These are phyloP conservation scores for Cucurbita argyrosperma DNA, from an alignment of 306 rosid genomes.

Conservation along the genomic window DNA sequence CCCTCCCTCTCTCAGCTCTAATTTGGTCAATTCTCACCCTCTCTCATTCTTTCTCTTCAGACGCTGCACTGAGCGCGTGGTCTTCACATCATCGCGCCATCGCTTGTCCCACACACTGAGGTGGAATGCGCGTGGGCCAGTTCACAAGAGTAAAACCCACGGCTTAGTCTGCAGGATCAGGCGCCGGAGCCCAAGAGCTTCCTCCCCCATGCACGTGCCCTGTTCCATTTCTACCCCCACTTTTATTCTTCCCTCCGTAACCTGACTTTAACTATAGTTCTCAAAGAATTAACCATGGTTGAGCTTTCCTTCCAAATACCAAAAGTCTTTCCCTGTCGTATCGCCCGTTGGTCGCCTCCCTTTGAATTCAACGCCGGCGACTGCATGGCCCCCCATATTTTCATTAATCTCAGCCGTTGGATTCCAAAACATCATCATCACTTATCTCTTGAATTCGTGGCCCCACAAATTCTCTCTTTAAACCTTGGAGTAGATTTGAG, in stretches of 20 bases:
- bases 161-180: background rate
- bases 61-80: background rate
- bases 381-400: no score
- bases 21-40: background rate
- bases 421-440: background rate
- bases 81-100: background rate
- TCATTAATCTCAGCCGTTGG: background rate
- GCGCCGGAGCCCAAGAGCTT: background rate
- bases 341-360: background rate
- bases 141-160: background rate
- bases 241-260: background rate
- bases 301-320: background rate
- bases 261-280: background rate
- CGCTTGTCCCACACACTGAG: background rate
- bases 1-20: background rate
- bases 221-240: background rate
- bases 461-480: no score
- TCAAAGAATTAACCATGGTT: background rate
- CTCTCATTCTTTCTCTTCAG: background rate
- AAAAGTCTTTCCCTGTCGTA: background rate
- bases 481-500: no score
- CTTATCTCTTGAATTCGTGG: no score
- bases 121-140: background rate
- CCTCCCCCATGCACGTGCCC: background rate
- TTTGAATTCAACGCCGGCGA: no score